phyloP scores from a whole-genome alignment of 1,284 basidiomycete species.

The Mycena citricolor region DNA sequence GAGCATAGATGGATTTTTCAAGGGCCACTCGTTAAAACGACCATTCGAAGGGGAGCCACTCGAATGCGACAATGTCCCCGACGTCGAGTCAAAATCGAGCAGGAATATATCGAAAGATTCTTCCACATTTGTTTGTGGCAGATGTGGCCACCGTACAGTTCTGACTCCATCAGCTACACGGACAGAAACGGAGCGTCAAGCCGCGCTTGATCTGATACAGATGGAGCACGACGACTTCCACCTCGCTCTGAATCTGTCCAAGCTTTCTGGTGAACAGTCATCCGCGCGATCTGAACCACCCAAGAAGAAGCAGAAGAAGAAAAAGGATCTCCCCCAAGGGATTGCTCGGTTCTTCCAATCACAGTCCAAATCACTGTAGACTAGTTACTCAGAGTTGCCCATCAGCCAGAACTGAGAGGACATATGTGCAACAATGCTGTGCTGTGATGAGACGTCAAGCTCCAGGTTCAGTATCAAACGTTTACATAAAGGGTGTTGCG shows the following conservation, averaged over 20 bases:
- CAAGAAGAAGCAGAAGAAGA: conserved; percentile 45
- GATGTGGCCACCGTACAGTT: conserved; percentile 50
- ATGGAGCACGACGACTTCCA: conserved; percentile 87
- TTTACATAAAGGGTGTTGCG: no score
- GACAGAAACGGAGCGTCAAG: conserved; percentile 31
- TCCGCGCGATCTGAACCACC: conserved; percentile 21
- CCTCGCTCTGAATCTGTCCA: conserved; percentile 74
- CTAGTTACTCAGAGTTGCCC: background rate
- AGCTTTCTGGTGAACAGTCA: conserved; percentile 29
- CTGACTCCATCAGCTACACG: conserved; percentile 29
- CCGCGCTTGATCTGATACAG: conserved; percentile 48
- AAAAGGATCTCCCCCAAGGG: conserved; percentile 45
- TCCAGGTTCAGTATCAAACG: no score
- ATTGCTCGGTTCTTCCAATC: conserved; percentile 84
- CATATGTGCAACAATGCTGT: no score
- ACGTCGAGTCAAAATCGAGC: background rate
- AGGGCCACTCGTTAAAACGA: conserved; percentile 33
- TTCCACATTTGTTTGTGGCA: conserved; percentile 48
- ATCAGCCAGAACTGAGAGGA: no score
- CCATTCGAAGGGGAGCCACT: conserved; percentile 31
- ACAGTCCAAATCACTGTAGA: conserved; percentile 25
- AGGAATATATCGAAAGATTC: conserved; percentile 14
- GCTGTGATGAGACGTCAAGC: no score
- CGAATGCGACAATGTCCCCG: conserved; percentile 13
- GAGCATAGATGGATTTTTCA: conserved; percentile 86